Evolutionary conservation across 352 stramenopile species (phyloP), one percentile per base, ranked within the genome.

Genomic region (Pythium folliculosum): DNA sequence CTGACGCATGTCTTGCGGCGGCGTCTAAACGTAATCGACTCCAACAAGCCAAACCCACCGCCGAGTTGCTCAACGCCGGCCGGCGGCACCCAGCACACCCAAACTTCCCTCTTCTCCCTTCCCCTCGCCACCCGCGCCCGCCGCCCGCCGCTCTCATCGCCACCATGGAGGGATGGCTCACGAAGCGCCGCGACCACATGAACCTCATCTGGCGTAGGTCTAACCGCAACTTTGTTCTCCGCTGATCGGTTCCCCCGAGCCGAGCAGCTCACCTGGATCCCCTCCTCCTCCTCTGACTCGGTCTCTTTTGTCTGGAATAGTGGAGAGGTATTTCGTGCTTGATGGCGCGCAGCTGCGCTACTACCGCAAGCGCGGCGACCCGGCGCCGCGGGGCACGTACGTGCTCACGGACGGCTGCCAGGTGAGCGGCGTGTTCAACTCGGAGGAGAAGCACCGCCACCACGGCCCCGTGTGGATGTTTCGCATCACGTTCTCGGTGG

Each of bases 381-480:
- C 85, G 10, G 83, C 88, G 5, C 88, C 88, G 44, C 79, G 87
- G 47, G 86, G 87, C 40, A 95, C 88, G 13, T 94, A 94, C 74
- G 83, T 96, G 63, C 78, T 96, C 52, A 96, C 85, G 30, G 84
- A 94, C 51, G 82, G 73, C 51, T 96, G 88, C 60, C 65, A 89
- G 7, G 86, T 95, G 43, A 89, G 86, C 40, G 74, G 69, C 19
- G 85, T 96, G 27, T 94, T 94, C 55, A 94, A 94, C 65, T 94
- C 86, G 44, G 87, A 95, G 62, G 88, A 96, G 72, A 96, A 94
- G 72, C 87, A 96, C 75, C 89, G 88, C 44, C 88, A 96, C 65
- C 86, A 96, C 69, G 88, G 79, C 0, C 86, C 85, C 14, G 88
- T 94, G 23, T 94, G 85, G 84, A 95, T 95, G 86, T 95, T 95